A percentile compares a stretch with the other conserved stretches of the same genome.
Conservation (phyloP, 768 basidiomycete species). For the Auriscalpium orientale region DNA sequence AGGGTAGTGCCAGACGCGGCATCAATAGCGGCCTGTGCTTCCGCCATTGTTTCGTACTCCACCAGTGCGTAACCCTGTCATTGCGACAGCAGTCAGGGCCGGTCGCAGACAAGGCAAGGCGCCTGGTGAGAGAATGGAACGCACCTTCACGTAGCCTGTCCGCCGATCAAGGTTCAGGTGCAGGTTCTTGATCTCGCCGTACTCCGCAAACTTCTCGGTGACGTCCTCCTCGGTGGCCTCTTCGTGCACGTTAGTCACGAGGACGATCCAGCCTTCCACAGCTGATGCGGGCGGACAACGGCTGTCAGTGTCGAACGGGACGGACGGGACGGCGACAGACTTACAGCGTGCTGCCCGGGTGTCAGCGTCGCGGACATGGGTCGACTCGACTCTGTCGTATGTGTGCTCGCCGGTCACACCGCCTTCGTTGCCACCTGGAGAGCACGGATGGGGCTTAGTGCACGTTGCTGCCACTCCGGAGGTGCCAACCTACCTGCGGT, state of each 20-base stretch:
- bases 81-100: background rate
- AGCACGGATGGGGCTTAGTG: background rate
- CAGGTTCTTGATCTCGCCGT: slow-evolving; percentile 95
- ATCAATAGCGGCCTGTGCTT: slow-evolving; percentile 91
- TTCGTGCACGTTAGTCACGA: slow-evolving; percentile 95
- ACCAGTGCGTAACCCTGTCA: slow-evolving; percentile 92
- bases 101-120: background rate
- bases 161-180: slow-evolving; percentile 95
- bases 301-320: slow-evolving; percentile 9
- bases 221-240: slow-evolving; percentile 98
- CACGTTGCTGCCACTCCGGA: too few relatives aligned
- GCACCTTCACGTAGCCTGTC: slow-evolving; percentile 97
- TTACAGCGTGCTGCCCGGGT: slow-evolving; percentile 80
- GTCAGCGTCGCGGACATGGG: slow-evolving; percentile 48
- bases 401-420: slow-evolving; percentile 55
- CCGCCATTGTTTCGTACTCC: slow-evolving; percentile 92
- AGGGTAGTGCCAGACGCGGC: slow-evolving; percentile 77
- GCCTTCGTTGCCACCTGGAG: slow-evolving; percentile 54
- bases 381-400: slow-evolving; percentile 74
- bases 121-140: slow-evolving; percentile 14
- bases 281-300: slow-evolving; percentile 39
- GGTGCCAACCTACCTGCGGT: slow-evolving; percentile 39
- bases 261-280: slow-evolving; percentile 97
- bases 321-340: slow-evolving; percentile 25
- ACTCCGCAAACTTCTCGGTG: slow-evolving; percentile 93